Evolutionary conservation across 2,329 filamentous ascomycete genomes (phyloP).

Genomic region (Trichoderma harzianum): DNA sequence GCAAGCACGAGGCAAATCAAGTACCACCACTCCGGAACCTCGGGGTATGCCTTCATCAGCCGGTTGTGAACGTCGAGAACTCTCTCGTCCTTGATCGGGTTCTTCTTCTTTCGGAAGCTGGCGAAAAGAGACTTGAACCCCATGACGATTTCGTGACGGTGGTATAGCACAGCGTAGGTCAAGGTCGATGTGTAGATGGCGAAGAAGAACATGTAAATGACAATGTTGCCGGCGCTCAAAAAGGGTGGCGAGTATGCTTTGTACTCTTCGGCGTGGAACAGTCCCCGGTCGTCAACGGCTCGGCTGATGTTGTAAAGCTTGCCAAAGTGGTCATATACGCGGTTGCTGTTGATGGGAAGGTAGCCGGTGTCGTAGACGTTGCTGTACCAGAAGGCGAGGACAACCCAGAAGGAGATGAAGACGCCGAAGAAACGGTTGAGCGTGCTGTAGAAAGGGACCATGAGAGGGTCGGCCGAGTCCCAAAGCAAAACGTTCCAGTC

Average conservation of each 20-base stretch:
- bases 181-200: constrained; percentile 51
- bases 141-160: constrained; percentile 48
- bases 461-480: constrained; percentile 43
- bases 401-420: constrained; percentile 52
- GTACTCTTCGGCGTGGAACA: constrained; percentile 47
- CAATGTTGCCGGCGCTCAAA: constrained; percentile 47
- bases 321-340: constrained; percentile 49
- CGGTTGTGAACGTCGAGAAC: constrained; percentile 47
- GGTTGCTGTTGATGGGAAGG: constrained; percentile 51
- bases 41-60: constrained; percentile 45
- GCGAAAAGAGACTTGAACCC: constrained; percentile 47
- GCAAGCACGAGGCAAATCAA: constrained; percentile 40
- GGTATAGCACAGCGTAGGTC: constrained; percentile 49
- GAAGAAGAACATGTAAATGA: constrained; percentile 55
- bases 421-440: constrained; percentile 60
- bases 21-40: constrained; percentile 57
- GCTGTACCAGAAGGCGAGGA: constrained; percentile 56
- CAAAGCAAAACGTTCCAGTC: constrained; percentile 48
- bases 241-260: constrained; percentile 51
- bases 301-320: constrained; percentile 45
- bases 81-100: constrained; percentile 33
- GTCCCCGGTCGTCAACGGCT: constrained; percentile 40
- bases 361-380: constrained; percentile 57
- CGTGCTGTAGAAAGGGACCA: constrained; percentile 56
- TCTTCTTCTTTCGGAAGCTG: constrained; percentile 40